A percentile compares a stretch with the other conserved stretches of the same genome.
Conservation (phyloP, 257 asterid genomes). For the Avicennia marina region DNA sequence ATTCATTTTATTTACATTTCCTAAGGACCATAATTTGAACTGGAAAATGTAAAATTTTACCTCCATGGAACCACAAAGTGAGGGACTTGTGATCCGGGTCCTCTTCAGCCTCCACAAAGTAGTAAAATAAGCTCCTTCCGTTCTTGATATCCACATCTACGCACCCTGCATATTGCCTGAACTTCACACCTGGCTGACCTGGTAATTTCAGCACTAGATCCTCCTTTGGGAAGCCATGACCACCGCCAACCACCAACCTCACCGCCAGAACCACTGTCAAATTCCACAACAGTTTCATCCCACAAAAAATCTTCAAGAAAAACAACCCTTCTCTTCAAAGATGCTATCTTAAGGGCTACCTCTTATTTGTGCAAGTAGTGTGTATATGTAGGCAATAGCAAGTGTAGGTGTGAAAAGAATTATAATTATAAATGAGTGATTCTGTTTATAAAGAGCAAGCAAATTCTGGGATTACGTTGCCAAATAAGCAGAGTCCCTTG, state of each 20-base stretch:
- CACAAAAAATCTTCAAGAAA: conserved; percentile 9
- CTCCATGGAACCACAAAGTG: conserved; percentile 96
- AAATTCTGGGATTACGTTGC: conserved; percentile 48
- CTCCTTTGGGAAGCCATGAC: conserved; percentile 60
- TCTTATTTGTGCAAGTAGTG: neutral
- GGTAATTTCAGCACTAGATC: conserved; percentile 74
- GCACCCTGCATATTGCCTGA: conserved; percentile 87
- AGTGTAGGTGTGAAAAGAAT: conserved; percentile 13
- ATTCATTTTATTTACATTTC: too few relatives aligned
- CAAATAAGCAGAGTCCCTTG: conserved; percentile 24
- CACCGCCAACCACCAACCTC: conserved; percentile 39
- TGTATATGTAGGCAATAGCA: neutral
- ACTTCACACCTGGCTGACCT: conserved; percentile 78
- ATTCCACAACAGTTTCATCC: conserved; percentile 42
- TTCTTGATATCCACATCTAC: conserved; percentile 74
- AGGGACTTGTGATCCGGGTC: conserved; percentile 73
- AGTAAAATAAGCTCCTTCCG: conserved; percentile 89
- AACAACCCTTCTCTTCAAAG: conserved; percentile 16
- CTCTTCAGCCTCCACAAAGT: conserved; percentile 83
- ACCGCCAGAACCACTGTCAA: conserved; percentile 36
- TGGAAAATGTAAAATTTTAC: conserved; percentile 29
- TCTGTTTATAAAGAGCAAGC: conserved; percentile 42
- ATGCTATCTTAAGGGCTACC: conserved; percentile 15
- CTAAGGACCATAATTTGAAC: too few relatives aligned
- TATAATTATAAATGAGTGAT: conserved; percentile 19